Evolutionary conservation across 176 grass and related monocot species (phyloP), one percentile per base, ranked within the genome.

Genomic region (Ananas comosus): DNA sequence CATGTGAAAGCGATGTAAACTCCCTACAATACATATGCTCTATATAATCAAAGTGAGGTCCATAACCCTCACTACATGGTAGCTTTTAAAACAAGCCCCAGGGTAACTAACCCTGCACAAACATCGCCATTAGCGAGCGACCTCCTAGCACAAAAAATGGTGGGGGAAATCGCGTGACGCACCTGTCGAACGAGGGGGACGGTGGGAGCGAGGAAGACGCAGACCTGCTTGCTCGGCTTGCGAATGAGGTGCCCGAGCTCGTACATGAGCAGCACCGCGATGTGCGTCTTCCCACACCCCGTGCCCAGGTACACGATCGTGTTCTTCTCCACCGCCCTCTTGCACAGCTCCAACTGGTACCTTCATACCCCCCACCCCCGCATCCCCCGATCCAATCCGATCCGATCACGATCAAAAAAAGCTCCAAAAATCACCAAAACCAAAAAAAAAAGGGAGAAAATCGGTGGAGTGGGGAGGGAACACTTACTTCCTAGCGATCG

Each of bases 201-300:
- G 49, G n/a, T 92, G 17, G 92, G 88, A 23, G 92, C 92, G 0
- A 96, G 83, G 80, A 96, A 96, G 54, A 96, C 51, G 57, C 92
- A 96, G 51, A 91, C 74, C 1, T 86, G 72, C 4, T 56, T 47
- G 79, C 86, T 92, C 19, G 92, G n/a, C 74, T 96, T 96, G 51
- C 88, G 74, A 22, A 92, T 83, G 73, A 92, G n/a, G 22, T 87
- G 81, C 6, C n/a, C 81, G 75, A 96, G 92, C 64, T 91, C 92
- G 54, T 91, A 83, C 69, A 96, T 91, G 50, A 96, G 86, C 71
- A 96, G 51, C 66, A 96, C 86, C 4, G 92, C 92, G 23, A 96
- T 91, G 70, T 89, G 92, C 49, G 92, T 96, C 84, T 96, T 96
- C 69, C n/a, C 92, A 16, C 92, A 96, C 49, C 92, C 88, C 1